Base-by-base conservation (phyloP, 1,284 basidiomycete genomes). In the Apiotrichum brassicae region DNA sequence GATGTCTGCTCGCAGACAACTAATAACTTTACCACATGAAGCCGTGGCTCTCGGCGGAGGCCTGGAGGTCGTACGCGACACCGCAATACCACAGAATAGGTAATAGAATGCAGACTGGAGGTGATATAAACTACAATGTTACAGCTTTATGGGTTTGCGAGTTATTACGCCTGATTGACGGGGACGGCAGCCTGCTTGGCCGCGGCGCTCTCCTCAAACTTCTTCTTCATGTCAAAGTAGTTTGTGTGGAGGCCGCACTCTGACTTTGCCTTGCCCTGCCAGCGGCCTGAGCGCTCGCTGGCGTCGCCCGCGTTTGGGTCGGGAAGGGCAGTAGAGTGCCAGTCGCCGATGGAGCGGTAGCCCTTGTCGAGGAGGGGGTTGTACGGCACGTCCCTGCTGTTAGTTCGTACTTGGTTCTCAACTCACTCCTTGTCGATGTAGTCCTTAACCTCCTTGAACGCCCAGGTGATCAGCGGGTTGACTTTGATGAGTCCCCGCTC, bases 221-320 rank as follows among this genome's bases (percentile, higher is more conserved):
- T 61, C 60, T 67, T 62, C 64, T 72, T 74, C 72, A 74, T 74
- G 43, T 72, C 68, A 41, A 84, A 88, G 66, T 86, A 92, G 65
- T 93, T 88, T 66, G 84, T 81, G 72, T 98, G 94, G 60, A 98
- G 72, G 3, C 94, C 94, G 70, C 94, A 98, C 73, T 97, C 94
- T 2, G 88, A 89, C 80, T 97, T 97, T 54, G 84, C 47, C 71
- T 82, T 86, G 20, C 87, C 89, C 35, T 85, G 84, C 94, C 94
- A 98, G 49, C 94, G 76, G 5, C 94, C 94, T 1, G 85, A 83
- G 34, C 94, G 81, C 75, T 98, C 94, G 3, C 79, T 81, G 2
- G 78, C 78, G 61, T 92, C 85, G 16, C 54, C 56, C 13, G 65
- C 68, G 38, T 83, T 83, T 6, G 71, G 69, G 48, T 71, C 69